phyloP scores from a whole-genome alignment of 2,329 filamentous ascomycete genomes.

The Verticillium tricorpus region DNA sequence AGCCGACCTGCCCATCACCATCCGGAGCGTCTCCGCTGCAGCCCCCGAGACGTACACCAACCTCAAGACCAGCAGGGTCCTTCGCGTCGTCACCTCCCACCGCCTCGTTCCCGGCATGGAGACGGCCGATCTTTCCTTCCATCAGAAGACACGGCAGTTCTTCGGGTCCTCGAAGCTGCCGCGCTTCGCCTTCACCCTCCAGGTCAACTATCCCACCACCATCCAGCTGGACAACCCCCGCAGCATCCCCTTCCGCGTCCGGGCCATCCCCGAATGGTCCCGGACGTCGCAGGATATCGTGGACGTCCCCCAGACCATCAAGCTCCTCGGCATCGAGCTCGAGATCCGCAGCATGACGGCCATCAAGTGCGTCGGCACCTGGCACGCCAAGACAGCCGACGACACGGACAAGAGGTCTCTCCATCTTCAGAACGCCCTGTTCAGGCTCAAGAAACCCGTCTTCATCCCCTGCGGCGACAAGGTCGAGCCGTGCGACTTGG shows the following conservation, averaged over 20 bases:
- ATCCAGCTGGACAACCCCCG: slow-evolving; percentile 23
- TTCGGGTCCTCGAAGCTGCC: slow-evolving; percentile 29
- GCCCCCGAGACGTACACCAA: slow-evolving; percentile 13
- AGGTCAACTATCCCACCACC: slow-evolving; percentile 19
- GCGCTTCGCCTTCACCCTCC: slow-evolving; percentile 17
- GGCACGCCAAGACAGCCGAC: background rate
- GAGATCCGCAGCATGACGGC: slow-evolving; percentile 10
- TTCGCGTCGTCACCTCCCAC: slow-evolving; percentile 10
- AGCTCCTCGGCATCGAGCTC: slow-evolving; percentile 12
- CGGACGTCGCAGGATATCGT: slow-evolving; percentile 12
- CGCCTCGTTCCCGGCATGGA: slow-evolving; percentile 26
- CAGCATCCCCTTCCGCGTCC: slow-evolving; percentile 17
- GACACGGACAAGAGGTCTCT: background rate
- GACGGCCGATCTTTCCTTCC: slow-evolving; percentile 22
- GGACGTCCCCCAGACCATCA: slow-evolving; percentile 9
- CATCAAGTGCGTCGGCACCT: slow-evolving; percentile 11
- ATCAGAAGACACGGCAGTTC: slow-evolving; percentile 25
- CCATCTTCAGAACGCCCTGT: background rate
- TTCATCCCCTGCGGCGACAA: background rate
- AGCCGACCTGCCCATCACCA: slow-evolving; percentile 18
- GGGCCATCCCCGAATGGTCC: slow-evolving; percentile 7
- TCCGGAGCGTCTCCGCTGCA: slow-evolving; percentile 6
- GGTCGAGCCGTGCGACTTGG: background rate
- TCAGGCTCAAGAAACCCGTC: background rate
- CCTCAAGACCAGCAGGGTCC: slow-evolving; percentile 3